Conservation (phyloP, 2,329 filamentous ascomycete genomes). For the Fusarium azukiicola region DNA sequence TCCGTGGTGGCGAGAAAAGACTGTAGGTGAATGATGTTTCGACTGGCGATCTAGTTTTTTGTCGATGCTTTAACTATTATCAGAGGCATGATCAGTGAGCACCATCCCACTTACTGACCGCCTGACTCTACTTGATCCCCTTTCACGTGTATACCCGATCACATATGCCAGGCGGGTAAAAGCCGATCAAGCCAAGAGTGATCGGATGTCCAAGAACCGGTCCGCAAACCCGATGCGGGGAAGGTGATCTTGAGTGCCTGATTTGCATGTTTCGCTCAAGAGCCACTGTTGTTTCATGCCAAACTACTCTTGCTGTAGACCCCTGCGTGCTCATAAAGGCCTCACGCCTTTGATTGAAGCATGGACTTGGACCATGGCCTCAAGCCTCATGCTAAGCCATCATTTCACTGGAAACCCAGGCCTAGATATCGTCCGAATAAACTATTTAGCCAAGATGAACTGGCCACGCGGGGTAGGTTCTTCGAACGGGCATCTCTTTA, state of each 20-base stretch:
- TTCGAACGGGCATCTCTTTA: not conserved
- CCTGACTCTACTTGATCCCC: not conserved
- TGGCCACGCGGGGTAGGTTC: not conserved
- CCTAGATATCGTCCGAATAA: no score
- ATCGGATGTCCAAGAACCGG: not conserved
- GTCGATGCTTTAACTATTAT: no score
- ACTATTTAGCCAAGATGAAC: constrained; percentile 8
- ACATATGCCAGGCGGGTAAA: not conserved
- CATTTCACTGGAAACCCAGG: not conserved
- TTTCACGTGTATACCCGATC: not conserved
- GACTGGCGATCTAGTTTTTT: no score
- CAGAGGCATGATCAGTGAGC: not conserved
- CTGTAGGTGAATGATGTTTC: no score
- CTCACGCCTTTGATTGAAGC: not conserved
- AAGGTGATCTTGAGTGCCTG: not conserved
- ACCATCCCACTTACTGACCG: no score
- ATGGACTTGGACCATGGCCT: not conserved
- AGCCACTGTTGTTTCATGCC: not conserved
- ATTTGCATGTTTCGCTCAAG: not conserved
- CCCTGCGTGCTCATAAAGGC: not conserved
- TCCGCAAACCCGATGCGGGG: not conserved
- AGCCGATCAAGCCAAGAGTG: not conserved
- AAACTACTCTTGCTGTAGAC: not conserved
- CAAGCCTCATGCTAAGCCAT: not conserved
- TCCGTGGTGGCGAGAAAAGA: no score